Evolutionary conservation across 176 grass and related monocot genomes (phyloP).

Genomic region (Aegilops longissima): DNA sequence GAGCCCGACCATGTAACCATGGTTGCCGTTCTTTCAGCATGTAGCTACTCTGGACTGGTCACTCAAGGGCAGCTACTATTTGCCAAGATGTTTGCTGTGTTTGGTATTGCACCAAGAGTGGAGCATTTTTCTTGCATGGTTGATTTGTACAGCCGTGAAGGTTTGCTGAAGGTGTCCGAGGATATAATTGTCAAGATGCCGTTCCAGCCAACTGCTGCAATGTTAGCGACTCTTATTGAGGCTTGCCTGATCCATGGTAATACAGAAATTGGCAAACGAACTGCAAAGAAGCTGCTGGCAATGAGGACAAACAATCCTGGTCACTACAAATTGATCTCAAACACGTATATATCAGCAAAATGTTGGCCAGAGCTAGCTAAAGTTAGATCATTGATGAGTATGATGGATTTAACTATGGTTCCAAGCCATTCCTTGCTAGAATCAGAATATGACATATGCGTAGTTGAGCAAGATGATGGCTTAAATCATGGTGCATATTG

Average conservation of each 20-base stretch:
- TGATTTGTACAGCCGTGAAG: slow-evolving; percentile 61
- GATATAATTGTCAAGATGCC: slow-evolving; percentile 53
- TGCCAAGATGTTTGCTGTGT: slow-evolving; percentile 49
- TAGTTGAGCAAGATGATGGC: slow-evolving; percentile 21
- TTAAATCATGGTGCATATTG: background rate
- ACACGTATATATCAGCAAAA: slow-evolving; percentile 59
- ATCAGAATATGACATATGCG: slow-evolving; percentile 20
- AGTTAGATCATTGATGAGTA: slow-evolving; percentile 52
- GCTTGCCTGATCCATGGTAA: slow-evolving; percentile 56
- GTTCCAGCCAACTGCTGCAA: slow-evolving; percentile 58
- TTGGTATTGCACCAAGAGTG: slow-evolving; percentile 48
- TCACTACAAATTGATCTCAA: slow-evolving; percentile 63
- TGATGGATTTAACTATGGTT: slow-evolving; percentile 51
- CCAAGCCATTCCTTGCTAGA: slow-evolving; percentile 48
- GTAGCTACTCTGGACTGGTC: slow-evolving; percentile 59
- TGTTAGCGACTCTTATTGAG: slow-evolving; percentile 60
- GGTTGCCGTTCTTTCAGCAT: slow-evolving; percentile 69
- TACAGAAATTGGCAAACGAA: slow-evolving; percentile 47
- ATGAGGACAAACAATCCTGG: slow-evolving; percentile 55
- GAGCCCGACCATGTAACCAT: slow-evolving; percentile 64
- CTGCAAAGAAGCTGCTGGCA: slow-evolving; percentile 56
- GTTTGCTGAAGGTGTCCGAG: slow-evolving; percentile 54
- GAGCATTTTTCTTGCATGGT: slow-evolving; percentile 72
- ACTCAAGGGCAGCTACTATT: slow-evolving; percentile 49
- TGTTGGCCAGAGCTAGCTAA: slow-evolving; percentile 64